These are phyloP conservation scores for Cyclotella cryptica DNA, from an alignment of 108 stramenopile genomes.

Conservation along the genomic window DNA sequence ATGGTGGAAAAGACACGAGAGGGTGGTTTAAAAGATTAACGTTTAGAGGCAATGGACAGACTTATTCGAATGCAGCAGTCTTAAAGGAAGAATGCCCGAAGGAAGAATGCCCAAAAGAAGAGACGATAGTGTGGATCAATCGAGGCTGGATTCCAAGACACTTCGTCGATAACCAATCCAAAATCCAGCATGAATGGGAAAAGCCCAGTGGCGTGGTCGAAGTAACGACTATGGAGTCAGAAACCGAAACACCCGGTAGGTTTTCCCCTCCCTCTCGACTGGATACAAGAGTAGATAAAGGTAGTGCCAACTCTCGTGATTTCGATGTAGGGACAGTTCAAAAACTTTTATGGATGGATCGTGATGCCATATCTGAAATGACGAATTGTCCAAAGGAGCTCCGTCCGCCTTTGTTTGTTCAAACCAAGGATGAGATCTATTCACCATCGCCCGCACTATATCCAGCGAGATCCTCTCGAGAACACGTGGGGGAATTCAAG, in stretches of 20 bases:
- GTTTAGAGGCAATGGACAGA: background rate
- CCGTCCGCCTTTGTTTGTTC: constrained; percentile 42
- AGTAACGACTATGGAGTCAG: constrained; percentile 57
- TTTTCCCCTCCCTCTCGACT: constrained; percentile 51
- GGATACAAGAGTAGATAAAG: background rate
- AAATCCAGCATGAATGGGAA: constrained; percentile 40
- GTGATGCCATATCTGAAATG: constrained; percentile 62
- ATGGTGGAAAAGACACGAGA: background rate
- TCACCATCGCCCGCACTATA: background rate
- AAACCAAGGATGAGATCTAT: constrained; percentile 32
- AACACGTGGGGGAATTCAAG: constrained; percentile 80
- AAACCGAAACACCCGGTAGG: constrained; percentile 56
- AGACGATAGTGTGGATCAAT: constrained; percentile 73
- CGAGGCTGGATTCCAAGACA: constrained; percentile 88
- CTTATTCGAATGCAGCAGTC: background rate
- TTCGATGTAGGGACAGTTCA: background rate
- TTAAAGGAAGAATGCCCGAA: background rate
- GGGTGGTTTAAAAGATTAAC: background rate
- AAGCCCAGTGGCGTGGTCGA: constrained; percentile 58
- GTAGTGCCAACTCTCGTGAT: background rate
- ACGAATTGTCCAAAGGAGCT: constrained; percentile 30
- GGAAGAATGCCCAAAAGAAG: constrained; percentile 13
- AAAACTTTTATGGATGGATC: constrained; percentile 83
- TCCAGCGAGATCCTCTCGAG: constrained; percentile 45
- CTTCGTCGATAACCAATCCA: constrained; percentile 41